phyloP scores from a whole-genome alignment of 78 protist genomes.

The Dictyostelium firmibasis region DNA sequence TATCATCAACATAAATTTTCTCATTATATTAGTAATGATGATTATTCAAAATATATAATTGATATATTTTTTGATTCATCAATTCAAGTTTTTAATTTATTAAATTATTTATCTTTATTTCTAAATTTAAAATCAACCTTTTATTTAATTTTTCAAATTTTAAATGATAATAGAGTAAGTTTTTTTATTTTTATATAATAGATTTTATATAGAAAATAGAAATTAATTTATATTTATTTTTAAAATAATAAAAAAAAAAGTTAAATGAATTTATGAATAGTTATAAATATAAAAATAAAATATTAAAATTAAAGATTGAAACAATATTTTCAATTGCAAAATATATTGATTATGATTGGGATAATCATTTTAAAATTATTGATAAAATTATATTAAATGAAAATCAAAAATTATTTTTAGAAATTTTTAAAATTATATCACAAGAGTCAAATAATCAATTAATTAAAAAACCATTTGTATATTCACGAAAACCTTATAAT shows the following conservation, averaged over 20 bases:
- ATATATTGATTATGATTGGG: not conserved
- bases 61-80: not conserved
- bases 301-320: not conserved
- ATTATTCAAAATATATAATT: not conserved
- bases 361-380: not conserved
- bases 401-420: not conserved
- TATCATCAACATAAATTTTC: slow-evolving; percentile 5
- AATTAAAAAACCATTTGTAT: not conserved
- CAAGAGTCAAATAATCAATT: not conserved
- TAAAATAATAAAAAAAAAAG: no score
- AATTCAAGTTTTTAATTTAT: not conserved
- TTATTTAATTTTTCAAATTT: not conserved
- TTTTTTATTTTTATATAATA: not conserved
- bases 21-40: not conserved
- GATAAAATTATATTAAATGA: not conserved
- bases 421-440: not conserved
- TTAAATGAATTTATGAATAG: not conserved
- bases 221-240: no score
- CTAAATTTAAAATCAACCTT: not conserved
- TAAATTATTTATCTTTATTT: not conserved
- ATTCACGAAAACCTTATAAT: not conserved
- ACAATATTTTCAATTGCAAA: not conserved
- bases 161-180: not conserved
- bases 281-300: not conserved
- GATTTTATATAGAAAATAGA: no score